Conservation (phyloP, 2,329 filamentous ascomycete species). For the Venturia pyrina region DNA sequence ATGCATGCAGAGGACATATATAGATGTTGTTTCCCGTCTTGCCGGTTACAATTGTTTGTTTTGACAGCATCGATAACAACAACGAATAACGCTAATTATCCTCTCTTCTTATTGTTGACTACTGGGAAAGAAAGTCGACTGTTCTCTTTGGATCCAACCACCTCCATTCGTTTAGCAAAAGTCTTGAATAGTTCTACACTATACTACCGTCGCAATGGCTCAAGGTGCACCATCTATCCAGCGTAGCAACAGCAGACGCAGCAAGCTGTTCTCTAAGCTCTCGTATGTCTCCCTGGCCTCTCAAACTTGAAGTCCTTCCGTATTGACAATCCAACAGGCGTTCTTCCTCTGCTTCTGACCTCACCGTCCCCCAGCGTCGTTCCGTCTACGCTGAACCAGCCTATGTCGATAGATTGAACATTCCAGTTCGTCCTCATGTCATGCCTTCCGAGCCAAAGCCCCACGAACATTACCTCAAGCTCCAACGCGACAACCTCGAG, state of each 20-base stretch:
- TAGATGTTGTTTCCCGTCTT: neutral
- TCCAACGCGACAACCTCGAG: neutral
- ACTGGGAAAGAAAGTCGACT: neutral
- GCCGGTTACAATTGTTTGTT: neutral
- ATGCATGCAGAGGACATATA: neutral
- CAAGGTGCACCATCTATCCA: neutral
- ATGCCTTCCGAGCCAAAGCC: conserved; percentile 2
- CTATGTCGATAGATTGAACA: neutral
- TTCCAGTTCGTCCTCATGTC: neutral
- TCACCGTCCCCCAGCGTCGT: neutral
- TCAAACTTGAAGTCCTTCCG: too few species aligned
- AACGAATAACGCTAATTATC: neutral
- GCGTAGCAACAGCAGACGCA: conserved; percentile 2
- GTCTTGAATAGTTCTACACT: neutral
- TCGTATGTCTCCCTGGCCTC: neutral
- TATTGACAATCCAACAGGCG: neutral
- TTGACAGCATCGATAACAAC: neutral
- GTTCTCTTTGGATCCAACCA: neutral
- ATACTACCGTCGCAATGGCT: neutral
- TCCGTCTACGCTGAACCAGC: conserved; percentile 2
- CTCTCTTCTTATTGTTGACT: neutral
- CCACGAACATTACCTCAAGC: conserved; percentile 3
- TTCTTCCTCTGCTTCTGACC: neutral
- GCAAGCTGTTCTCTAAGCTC: conserved; percentile 4
- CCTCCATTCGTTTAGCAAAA: neutral